Evolutionary conservation across 805 yeast species (phyloP).

Genomic region (Kregervanrija pseudodelftensis): DNA sequence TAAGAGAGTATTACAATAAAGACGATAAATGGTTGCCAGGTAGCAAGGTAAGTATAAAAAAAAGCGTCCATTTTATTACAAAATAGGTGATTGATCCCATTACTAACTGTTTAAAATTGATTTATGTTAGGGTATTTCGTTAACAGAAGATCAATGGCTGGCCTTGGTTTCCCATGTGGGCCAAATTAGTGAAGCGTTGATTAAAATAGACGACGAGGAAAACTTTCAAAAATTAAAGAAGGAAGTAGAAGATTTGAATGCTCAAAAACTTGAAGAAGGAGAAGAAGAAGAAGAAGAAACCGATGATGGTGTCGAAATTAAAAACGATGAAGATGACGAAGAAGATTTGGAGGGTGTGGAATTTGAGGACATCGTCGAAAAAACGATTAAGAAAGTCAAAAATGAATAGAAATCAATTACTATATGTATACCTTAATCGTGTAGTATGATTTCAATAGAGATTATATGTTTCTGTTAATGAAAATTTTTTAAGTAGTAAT

Average conservation of each 20-base stretch:
- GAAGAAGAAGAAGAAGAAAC: conserved; percentile 1
- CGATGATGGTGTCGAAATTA: not conserved
- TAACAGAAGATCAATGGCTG: conserved; percentile 51
- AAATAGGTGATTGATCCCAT: no score
- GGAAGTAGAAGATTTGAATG: conserved; percentile 4
- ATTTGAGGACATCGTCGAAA: conserved; percentile 15
- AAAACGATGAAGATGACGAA: conserved; percentile 8
- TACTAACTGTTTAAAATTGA: not conserved
- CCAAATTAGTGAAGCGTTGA: conserved; percentile 46
- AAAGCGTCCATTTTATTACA: no score
- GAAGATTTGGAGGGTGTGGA: conserved; percentile 16
- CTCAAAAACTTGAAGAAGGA: conserved; percentile 1
- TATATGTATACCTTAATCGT: no score
- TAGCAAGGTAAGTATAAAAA: conserved; percentile 42
- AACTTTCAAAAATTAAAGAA: conserved; percentile 15
- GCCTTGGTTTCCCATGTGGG: conserved; percentile 38
- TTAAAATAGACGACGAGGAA: conserved; percentile 22
- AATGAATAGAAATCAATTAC: not conserved
- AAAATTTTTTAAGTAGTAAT: no score
- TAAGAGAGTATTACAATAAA: conserved; percentile 75
- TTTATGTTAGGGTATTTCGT: conserved; percentile 41
- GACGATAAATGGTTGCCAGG: conserved; percentile 65
- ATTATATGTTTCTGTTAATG: no score
- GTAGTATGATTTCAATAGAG: no score
- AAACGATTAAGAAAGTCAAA: conserved; percentile 9